Evolutionary conservation across 495 filamentous ascomycete species (phyloP), one percentile per base, ranked within the genome.

Genomic region (Neurospora sublineolata): DNA sequence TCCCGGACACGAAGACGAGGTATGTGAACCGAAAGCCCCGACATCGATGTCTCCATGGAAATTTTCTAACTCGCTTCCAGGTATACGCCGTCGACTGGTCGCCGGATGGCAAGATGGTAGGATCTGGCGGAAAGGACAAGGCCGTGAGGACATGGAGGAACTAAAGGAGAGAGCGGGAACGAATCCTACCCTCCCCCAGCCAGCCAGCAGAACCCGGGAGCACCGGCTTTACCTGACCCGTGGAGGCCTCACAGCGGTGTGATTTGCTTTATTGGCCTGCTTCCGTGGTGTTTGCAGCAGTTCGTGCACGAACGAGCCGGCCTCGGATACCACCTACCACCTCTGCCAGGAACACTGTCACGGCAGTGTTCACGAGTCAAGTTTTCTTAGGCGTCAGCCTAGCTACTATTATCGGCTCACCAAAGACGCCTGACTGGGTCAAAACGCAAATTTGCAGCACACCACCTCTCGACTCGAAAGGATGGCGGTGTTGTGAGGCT

Each of bases 1-100:
- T 36, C 94, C 94, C 0, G 96, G 95, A 5, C 96, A 99, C 81
- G 87, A 93, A 77, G 96, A 97, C 75, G 94, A 98, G 82, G 95
- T 98, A 11, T 97, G 93, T 97, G 37, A 68, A 68, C 41, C n/a
- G 16, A 39, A 52, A 14, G 2, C 4, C 27, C 52, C 27, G 27
- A 60, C 52, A 18, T 60, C 52, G 27, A 27, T 33, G 6, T 60
- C 1, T 33, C 1, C 5, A 8, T 30, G 2, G 8, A 60, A 1
- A 18, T 39, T 68, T 38, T 73, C 69, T 71, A 69, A 64, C 41
- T 33, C 27, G 27, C 20, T 16, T 41, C n/a, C 44, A 78, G 74
- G 82, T 89, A 40, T 90, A 89, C 70, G 82, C 90, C 0, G 88
- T 91, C 3, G 84, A 84, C 20, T 91, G 84, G 80, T 84, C 88